phyloP scores from a whole-genome alignment of 2,329 filamentous ascomycete genomes.

The Fusarium sp. region DNA sequence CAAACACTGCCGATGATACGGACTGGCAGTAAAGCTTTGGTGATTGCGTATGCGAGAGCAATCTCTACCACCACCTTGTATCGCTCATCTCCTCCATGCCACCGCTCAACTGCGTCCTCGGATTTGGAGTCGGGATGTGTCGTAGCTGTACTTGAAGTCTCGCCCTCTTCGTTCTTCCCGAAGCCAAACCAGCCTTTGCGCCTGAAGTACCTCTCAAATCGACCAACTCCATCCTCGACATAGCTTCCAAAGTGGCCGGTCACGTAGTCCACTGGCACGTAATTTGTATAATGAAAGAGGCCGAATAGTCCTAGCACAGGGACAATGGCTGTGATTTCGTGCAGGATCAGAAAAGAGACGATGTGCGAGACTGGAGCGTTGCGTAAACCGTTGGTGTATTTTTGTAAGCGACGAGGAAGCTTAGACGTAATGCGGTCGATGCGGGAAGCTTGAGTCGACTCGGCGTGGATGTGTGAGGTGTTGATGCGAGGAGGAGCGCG shows the following conservation, averaged over 20 bases:
- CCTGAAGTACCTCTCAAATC: constrained; percentile 81
- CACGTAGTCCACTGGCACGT: constrained; percentile 71
- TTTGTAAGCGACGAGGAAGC: constrained; percentile 74
- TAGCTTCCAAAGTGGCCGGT: constrained; percentile 61
- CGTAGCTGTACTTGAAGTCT: not conserved
- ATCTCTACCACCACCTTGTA: constrained; percentile 74
- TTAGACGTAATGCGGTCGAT: constrained; percentile 61
- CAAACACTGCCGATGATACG: constrained; percentile 83
- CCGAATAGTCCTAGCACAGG: constrained; percentile 81
- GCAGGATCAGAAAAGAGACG: constrained; percentile 86
- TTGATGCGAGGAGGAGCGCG: constrained; percentile 14
- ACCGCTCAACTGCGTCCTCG: constrained; percentile 49
- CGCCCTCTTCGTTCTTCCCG: constrained; percentile 48
- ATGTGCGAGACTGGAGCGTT: constrained; percentile 85
- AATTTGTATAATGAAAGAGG: constrained; percentile 82
- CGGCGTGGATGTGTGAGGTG: constrained; percentile 21
- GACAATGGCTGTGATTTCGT: constrained; percentile 89
- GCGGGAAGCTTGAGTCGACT: constrained; percentile 51
- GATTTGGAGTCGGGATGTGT: constrained; percentile 25
- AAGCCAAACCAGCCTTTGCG: constrained; percentile 85
- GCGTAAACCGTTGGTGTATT: constrained; percentile 76
- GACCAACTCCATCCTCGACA: constrained; percentile 72
- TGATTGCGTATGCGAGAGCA: constrained; percentile 90
- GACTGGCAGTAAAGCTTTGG: constrained; percentile 83
- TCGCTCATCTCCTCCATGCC: constrained; percentile 55